Evolutionary conservation across 805 yeast species (phyloP), one percentile per base, ranked within the genome.

Genomic region (Hanseniaspora nectarophila): DNA sequence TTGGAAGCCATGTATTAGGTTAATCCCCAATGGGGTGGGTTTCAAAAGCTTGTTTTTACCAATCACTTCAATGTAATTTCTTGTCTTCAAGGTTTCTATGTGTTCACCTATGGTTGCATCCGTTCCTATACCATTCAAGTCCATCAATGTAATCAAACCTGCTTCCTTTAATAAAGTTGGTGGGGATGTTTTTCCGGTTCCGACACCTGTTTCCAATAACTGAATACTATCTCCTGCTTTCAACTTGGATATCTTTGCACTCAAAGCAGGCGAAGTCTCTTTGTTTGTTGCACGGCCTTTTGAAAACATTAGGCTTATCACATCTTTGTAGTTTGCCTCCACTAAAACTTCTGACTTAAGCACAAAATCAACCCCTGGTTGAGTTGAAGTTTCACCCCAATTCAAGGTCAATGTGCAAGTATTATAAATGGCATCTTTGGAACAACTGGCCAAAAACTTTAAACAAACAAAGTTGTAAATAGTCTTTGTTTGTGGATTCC

Each of bases 101-200:
- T 92, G 99, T 40, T 92, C 98, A 0, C 97, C 98, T 66, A 92
- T 94, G 0, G 99, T 92, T 0, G 99, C 99, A 70, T 92, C 99
- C 0, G 99, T 92, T 2, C 99, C 99, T 43, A 92, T 92, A 0
- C 97, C 97, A 65, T 92, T 92, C 10, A 80, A 85, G 69, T 94
- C 97, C 99, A 92, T 92, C 44, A 92, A 69, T 9, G 86, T 82
- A 67, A 92, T 87, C 21, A 92, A 72, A 62, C 90, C 98, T 0
- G 95, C 74, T 64, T 92, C 99, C 0, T 97, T 90, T 73, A 92
- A 74, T 50, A 80, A 82, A 28, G 69, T 66, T 0, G 99, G 98
- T 0, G 97, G 80, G 0, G 81, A 62, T 0, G 98, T 92, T 52
- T 74, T 74, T 0, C 97, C 96, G 18, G 77, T 77, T 48, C 75